A percentile compares a stretch with the other conserved stretches of the same genome.
phyloP scores from a whole-genome alignment of 1,284 basidiomycete genomes.

The Anthracocystis walkeri region DNA sequence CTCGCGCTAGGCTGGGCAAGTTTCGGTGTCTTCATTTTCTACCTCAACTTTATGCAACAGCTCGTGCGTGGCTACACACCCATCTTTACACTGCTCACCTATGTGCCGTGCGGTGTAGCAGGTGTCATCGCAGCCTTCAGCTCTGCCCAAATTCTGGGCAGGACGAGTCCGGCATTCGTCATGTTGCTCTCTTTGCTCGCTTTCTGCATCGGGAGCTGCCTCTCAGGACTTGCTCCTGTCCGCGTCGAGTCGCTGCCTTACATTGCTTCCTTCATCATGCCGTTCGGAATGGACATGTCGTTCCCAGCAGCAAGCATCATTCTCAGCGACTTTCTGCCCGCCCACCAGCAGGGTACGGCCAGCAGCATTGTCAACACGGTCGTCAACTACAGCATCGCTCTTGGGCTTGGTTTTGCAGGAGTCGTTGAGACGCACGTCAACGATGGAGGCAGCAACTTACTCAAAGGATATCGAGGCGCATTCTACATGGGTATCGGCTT shows the following conservation, averaged over 20 bases:
- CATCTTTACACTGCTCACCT: slow-evolving; percentile 31
- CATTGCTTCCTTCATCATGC: slow-evolving; percentile 35
- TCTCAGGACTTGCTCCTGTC: slow-evolving; percentile 41
- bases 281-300: slow-evolving; percentile 57
- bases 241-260: slow-evolving; percentile 33
- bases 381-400: slow-evolving; percentile 57
- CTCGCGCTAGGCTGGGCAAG: slow-evolving; percentile 49
- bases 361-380: slow-evolving; percentile 61
- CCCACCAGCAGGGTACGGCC: slow-evolving; percentile 52
- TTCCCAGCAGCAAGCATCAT: slow-evolving; percentile 57
- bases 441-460: slow-evolving; percentile 21
- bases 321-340: slow-evolving; percentile 44
- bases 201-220: slow-evolving; percentile 50
- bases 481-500: slow-evolving; percentile 52
- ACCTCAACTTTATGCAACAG: slow-evolving; percentile 23
- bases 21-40: slow-evolving; percentile 58
- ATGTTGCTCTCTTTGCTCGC: slow-evolving; percentile 50
- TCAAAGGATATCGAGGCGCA: slow-evolving; percentile 45
- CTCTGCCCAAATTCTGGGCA: slow-evolving; percentile 36
- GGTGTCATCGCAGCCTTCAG: slow-evolving; percentile 51
- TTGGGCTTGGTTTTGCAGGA: slow-evolving; percentile 60
- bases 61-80: slow-evolving; percentile 30
- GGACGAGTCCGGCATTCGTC: slow-evolving; percentile 34
- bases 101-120: slow-evolving; percentile 32
- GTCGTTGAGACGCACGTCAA: slow-evolving; percentile 56